phyloP scores from a whole-genome alignment of 2,329 filamentous ascomycete genomes.

The Fusarium sp. region DNA sequence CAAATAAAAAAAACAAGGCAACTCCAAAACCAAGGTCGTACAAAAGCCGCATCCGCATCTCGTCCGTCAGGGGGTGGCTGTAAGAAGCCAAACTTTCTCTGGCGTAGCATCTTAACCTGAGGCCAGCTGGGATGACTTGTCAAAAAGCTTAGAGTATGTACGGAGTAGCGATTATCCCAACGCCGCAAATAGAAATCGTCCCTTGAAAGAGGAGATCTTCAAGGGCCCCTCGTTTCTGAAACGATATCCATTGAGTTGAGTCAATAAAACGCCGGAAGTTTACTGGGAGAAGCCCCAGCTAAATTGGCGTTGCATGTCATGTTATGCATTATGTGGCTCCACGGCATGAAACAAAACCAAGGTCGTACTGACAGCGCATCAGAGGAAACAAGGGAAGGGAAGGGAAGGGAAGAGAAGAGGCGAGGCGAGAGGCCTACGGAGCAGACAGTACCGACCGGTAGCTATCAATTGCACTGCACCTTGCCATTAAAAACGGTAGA shows the following conservation, averaged over 20 bases:
- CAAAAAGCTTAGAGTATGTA: neutral
- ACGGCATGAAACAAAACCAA: slow-evolving; percentile 33
- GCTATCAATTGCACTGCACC: neutral
- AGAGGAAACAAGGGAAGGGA: neutral
- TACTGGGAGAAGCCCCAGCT: slow-evolving; percentile 10
- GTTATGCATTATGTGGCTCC: slow-evolving; percentile 40
- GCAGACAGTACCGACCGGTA: neutral
- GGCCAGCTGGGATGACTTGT: slow-evolving; percentile 17
- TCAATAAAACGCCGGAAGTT: slow-evolving; percentile 1
- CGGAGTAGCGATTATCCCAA: neutral
- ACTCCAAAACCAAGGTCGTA: slow-evolving; percentile 9
- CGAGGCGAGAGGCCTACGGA: neutral
- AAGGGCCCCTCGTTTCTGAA: slow-evolving; percentile 19
- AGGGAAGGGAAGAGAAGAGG: neutral
- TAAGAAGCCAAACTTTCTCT: neutral
- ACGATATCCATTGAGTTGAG: slow-evolving; percentile 10
- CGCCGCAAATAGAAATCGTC: neutral
- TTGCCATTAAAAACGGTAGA: neutral
- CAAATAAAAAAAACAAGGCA: slow-evolving; percentile 2
- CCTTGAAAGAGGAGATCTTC: neutral
- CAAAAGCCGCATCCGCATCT: slow-evolving; percentile 15
- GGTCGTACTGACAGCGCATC: slow-evolving; percentile 43
- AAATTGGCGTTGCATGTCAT: slow-evolving; percentile 33
- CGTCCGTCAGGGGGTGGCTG: slow-evolving; percentile 32
- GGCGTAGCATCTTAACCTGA: slow-evolving; percentile 2